Conservation (phyloP, 805 yeast species). For the Kregervanrija pseudodelftensis region DNA sequence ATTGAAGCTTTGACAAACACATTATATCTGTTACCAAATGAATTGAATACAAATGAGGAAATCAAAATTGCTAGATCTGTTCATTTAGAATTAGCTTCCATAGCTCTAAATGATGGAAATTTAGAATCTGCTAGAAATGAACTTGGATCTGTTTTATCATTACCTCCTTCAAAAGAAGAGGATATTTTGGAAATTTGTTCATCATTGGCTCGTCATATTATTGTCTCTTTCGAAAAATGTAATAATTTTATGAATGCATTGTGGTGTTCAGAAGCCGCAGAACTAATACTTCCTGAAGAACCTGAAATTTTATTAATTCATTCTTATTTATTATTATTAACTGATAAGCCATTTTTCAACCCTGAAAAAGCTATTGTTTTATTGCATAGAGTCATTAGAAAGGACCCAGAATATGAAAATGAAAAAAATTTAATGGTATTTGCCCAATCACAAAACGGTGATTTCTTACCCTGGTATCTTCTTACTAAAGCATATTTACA, state of each 20-base stretch:
- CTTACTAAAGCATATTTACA: conserved; percentile 46
- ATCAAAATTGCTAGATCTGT: conserved; percentile 43
- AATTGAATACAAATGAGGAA: conserved; percentile 26
- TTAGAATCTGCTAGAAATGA: conserved; percentile 44
- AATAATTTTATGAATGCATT: conserved; percentile 44
- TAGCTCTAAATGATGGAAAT: conserved; percentile 46
- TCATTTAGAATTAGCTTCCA: conserved; percentile 49
- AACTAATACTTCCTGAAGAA: conserved; percentile 36
- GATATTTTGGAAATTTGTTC: conserved; percentile 33
- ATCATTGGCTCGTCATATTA: conserved; percentile 28
- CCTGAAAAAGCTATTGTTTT: conserved; percentile 32
- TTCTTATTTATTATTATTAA: conserved; percentile 39
- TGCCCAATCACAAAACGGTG: conserved; percentile 26
- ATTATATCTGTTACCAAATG: conserved; percentile 34
- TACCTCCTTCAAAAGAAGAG: conserved; percentile 35
- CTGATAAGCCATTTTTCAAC: conserved; percentile 21
- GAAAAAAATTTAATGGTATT: conserved; percentile 7
- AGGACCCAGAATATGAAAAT: conserved; percentile 3
- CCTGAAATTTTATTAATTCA: conserved; percentile 40
- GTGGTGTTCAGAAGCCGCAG: conserved; percentile 42
- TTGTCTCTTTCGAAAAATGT: conserved; percentile 44
- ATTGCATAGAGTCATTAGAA: conserved; percentile 22
- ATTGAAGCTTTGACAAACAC: conserved; percentile 40
- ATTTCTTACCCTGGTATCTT: conserved; percentile 52
- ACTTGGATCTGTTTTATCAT: conserved; percentile 40